Evolutionary conservation across 352 stramenopile genomes (phyloP), one percentile per base, ranked within the genome.

Genomic region (Phytopythium helicoides): DNA sequence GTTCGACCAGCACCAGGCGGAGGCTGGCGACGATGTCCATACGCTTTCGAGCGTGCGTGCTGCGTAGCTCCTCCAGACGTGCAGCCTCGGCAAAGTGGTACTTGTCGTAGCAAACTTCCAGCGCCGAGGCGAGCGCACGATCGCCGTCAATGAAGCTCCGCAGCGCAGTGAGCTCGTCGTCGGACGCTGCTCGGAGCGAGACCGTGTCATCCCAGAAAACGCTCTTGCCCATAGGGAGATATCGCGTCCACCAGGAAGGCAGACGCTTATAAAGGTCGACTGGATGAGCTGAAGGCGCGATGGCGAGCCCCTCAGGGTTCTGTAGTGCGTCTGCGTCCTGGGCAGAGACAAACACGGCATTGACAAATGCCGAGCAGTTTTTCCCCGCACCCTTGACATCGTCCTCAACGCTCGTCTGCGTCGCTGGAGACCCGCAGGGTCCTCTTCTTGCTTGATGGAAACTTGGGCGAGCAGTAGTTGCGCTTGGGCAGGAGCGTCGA

Each of bases 191-290:
- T 45, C 66, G 66, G 47, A 92, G 71, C 35, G 61, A 60, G 19
- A 90, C 72, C 1, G 69, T 73, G 53, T 89, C 75, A 50, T 88
- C 71, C 79, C 79, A 92, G 63, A 92, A 92, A 39, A 87, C 77
- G 1, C 49, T 35, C 14, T 56, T 66, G 6, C 76, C 77, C 76
- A 87, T 85, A 15, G 75, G 73, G 6, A 89, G 54, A 64, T 85
- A 92, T 11, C 53, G 34, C 1, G 23, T 22, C 80, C 82, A 90
- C 80, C 82, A 90, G 0, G 52, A 33, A 23, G 80, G 80, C 35
- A 75, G 76, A 1, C 73, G 70, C 18, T 46, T 66, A 19, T 65
- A 74, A 50, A 60, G 73, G 21, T 64, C 56, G 5, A 85, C 31
- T 1, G 73, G 70, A 26, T 87, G 76, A 11, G 61, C 52, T 0